phyloP scores from a whole-genome alignment of 2,329 filamentous ascomycete genomes.

The Phialophora chinensis region DNA sequence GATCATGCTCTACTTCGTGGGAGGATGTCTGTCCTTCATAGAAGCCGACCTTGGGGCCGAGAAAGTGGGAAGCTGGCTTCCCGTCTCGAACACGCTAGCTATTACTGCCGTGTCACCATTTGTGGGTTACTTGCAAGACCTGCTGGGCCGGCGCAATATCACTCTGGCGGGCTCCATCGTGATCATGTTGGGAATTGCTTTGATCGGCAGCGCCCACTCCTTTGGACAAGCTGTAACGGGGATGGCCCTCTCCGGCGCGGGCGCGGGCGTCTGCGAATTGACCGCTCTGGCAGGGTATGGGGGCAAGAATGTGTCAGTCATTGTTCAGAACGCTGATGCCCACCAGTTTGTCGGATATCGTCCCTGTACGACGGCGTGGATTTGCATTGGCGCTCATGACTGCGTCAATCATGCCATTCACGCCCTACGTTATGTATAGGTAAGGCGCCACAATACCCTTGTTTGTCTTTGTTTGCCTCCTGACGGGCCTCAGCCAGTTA shows the following conservation, averaged over 20 bases:
- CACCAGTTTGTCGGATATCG: constrained; percentile 26
- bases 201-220: constrained; percentile 17
- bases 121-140: constrained; percentile 27
- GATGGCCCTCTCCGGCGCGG: constrained; percentile 5
- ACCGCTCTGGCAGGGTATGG: constrained; percentile 30
- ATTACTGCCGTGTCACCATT: constrained; percentile 27
- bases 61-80: constrained; percentile 22
- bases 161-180: constrained; percentile 21
- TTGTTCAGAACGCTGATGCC: background rate
- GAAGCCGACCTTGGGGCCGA: constrained; percentile 12
- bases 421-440: constrained; percentile 26
- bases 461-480: too few species aligned
- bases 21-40: constrained; percentile 26
- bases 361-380: constrained; percentile 30
- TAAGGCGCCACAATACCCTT: too few species aligned
- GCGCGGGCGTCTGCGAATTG: constrained; percentile 29
- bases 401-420: constrained; percentile 26
- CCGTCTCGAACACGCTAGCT: constrained; percentile 23
- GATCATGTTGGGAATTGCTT: constrained; percentile 21
- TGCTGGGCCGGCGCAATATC: constrained; percentile 27
- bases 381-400: constrained; percentile 23
- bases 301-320: background rate
- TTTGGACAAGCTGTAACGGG: constrained; percentile 20
- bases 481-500: too few species aligned
- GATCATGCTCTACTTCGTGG: too few species aligned